Evolutionary conservation across 108 stramenopile genomes (phyloP).

Genomic region (Skeletonema tropicum): DNA sequence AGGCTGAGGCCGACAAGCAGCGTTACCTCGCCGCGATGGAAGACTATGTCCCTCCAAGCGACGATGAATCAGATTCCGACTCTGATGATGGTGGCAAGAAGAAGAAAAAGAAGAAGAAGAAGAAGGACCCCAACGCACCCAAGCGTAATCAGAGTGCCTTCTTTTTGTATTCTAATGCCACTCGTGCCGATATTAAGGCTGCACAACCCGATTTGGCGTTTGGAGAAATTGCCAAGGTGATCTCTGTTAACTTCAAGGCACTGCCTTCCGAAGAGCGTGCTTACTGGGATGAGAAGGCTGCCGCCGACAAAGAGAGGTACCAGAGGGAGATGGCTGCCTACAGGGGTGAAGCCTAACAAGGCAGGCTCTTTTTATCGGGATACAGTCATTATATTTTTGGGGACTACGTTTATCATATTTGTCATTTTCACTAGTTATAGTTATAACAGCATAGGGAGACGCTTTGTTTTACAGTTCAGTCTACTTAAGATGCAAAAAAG

Average conservation of each 20-base stretch:
- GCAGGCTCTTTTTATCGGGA: neutral
- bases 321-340: constrained; percentile 64
- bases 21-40: constrained; percentile 20
- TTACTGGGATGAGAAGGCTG: constrained; percentile 77
- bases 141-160: constrained; percentile 79
- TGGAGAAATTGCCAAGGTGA: constrained; percentile 74
- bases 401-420: constrained; percentile 5
- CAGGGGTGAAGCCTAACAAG: constrained; percentile 24
- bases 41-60: constrained; percentile 65
- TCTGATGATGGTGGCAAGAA: constrained; percentile 26
- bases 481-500: no score
- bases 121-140: constrained; percentile 80
- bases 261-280: constrained; percentile 63
- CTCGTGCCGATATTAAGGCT: constrained; percentile 68
- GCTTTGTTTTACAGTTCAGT: neutral
- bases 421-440: constrained; percentile 4
- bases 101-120: constrained; percentile 63
- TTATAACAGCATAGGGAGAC: neutral
- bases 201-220: constrained; percentile 76
- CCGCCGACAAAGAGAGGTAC: constrained; percentile 72
- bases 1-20: constrained; percentile 17
- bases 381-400: neutral
- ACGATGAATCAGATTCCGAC: constrained; percentile 39
- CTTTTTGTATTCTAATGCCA: constrained; percentile 77
- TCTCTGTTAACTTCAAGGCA: constrained; percentile 77